Percentiles rank a stretch among this genome's conserved stretches.
Evolutionary conservation across 1,284 basidiomycete genomes (phyloP).

Genomic region (Cystobasidium sp.): DNA sequence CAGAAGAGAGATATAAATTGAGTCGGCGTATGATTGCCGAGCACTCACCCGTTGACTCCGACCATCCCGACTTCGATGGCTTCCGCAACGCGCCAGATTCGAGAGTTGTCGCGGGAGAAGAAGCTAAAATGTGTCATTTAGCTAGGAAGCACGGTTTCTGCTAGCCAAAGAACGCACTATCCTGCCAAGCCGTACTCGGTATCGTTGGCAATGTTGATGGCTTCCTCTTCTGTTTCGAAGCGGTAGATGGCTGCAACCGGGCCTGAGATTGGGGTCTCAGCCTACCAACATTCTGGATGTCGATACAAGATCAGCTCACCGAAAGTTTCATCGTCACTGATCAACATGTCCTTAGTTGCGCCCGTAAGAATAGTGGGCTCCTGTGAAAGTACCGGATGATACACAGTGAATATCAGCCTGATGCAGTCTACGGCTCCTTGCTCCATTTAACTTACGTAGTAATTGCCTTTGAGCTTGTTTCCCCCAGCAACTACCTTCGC

Average conservation of each 20-base stretch:
- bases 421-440: background rate
- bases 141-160: no score
- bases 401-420: background rate
- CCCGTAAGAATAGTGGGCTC: constrained; percentile 48
- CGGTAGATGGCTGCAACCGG: constrained; percentile 52
- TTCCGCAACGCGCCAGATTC: constrained; percentile 96
- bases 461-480: constrained; percentile 55
- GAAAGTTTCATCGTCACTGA: constrained; percentile 60
- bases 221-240: constrained; percentile 92
- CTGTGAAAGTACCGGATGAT: background rate
- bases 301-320: constrained; percentile 15
- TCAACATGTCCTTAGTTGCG: constrained; percentile 50
- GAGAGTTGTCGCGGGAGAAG: constrained; percentile 83
- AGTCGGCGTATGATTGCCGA: no score
- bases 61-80: constrained; percentile 91
- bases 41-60: constrained; percentile 18
- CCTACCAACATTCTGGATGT: background rate
- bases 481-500: constrained; percentile 89
- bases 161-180: no score
- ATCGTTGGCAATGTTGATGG: constrained; percentile 81
- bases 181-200: constrained; percentile 86
- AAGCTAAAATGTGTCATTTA: no score
- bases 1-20: no score
- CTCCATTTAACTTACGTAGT: constrained; percentile 2
- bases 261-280: background rate